Conservation (phyloP, 202 grass and related monocot species). For the Thinopyrum obtusiflorum region DNA sequence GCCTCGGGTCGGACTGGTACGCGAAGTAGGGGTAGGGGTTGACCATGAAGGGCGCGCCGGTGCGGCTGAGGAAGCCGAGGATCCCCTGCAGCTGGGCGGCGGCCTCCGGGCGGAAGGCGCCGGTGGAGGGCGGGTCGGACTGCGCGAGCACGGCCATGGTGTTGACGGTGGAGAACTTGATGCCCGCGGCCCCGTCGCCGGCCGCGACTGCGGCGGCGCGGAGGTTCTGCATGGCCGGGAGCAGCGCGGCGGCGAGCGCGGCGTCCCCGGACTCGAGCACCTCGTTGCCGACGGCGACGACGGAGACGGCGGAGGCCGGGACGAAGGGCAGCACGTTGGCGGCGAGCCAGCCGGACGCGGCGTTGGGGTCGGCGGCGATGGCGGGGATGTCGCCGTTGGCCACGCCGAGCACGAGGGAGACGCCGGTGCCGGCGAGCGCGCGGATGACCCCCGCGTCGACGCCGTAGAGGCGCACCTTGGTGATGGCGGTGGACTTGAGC, state of each 20-base stretch:
- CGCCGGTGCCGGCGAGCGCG: constrained; percentile 60
- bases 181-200: constrained; percentile 24
- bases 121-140: constrained; percentile 84
- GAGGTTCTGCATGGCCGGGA: constrained; percentile 93
- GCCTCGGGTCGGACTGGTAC: constrained; percentile 72
- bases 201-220: constrained; percentile 46
- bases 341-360: constrained; percentile 68
- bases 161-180: constrained; percentile 87
- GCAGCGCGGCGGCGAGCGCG: constrained; percentile 56
- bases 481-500: constrained; percentile 75
- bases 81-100: constrained; percentile 56
- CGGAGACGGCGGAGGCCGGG: constrained; percentile 58
- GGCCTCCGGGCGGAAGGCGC: constrained; percentile 70
- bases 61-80: constrained; percentile 68
- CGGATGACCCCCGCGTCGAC: constrained; percentile 67
- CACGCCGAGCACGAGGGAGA: constrained; percentile 73
- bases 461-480: constrained; percentile 80
- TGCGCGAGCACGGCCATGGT: constrained; percentile 87
- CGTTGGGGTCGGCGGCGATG: constrained; percentile 66
- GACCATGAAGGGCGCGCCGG: constrained; percentile 82
- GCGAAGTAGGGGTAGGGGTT: constrained; percentile 99
- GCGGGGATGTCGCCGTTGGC: constrained; percentile 88
- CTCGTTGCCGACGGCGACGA: constrained; percentile 83
- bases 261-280: constrained; percentile 83
- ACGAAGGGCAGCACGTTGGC: constrained; percentile 84